Conservation (phyloP, 805 yeast species). For the Kazachstania taianensis region DNA sequence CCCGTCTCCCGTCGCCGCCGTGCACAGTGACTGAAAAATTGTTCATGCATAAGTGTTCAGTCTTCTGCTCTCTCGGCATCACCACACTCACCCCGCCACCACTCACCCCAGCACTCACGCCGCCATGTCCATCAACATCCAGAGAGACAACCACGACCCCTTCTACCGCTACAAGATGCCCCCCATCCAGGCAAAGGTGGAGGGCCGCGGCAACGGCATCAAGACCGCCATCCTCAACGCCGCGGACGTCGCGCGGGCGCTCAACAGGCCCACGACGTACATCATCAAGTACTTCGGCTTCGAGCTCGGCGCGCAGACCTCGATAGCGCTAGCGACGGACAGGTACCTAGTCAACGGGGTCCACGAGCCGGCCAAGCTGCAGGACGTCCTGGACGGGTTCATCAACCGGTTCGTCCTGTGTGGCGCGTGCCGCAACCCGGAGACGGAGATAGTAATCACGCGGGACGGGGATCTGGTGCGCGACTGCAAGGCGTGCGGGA, state of each 20-base stretch:
- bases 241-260: conserved; percentile 86
- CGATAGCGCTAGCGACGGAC: conserved; percentile 67
- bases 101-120: neutral
- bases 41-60: neutral
- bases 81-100: neutral
- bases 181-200: conserved; percentile 89
- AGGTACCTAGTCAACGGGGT: conserved; percentile 90
- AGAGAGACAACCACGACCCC: conserved; percentile 96
- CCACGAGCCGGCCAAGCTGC: conserved; percentile 82
- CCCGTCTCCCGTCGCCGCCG: neutral
- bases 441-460: conserved; percentile 74
- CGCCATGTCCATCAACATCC: conserved; percentile 82
- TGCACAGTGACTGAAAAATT: neutral
- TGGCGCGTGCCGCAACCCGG: conserved; percentile 93
- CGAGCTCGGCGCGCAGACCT: conserved; percentile 94
- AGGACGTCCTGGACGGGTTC: conserved; percentile 90
- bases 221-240: conserved; percentile 88
- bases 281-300: conserved; percentile 91
- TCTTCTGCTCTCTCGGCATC: neutral
- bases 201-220: conserved; percentile 99
- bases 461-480: conserved; percentile 64
- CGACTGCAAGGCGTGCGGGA: conserved; percentile 98
- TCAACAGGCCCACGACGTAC: conserved; percentile 87
- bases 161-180: conserved; percentile 99
- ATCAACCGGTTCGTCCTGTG: conserved; percentile 88